Evolutionary conservation across 768 basidiomycete genomes (phyloP).

Genomic region (Mycena crocata): DNA sequence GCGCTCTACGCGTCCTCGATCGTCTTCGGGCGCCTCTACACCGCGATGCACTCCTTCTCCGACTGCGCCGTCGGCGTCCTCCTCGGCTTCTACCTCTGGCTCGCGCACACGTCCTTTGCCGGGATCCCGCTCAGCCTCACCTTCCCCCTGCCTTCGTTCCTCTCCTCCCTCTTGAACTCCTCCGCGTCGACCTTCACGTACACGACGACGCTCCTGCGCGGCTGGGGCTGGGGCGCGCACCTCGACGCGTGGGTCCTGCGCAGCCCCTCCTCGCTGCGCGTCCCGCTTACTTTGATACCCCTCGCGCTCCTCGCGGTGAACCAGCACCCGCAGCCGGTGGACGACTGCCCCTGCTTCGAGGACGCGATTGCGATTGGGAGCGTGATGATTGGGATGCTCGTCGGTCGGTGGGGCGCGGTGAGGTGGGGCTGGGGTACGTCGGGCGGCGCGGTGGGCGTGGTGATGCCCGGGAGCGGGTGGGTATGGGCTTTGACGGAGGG

Average conservation of each 20-base stretch:
- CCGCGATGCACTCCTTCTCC: slow-evolving; percentile 89
- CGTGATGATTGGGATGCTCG: slow-evolving; percentile 78
- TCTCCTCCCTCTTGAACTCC: too few species aligned
- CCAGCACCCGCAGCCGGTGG: slow-evolving; percentile 93
- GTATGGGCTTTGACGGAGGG: slow-evolving; percentile 53
- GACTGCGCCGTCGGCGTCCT: slow-evolving; percentile 74
- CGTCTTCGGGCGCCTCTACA: slow-evolving; percentile 85
- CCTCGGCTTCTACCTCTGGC: slow-evolving; percentile 81
- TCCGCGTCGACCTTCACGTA: slow-evolving; percentile 16
- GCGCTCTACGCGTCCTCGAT: slow-evolving; percentile 74
- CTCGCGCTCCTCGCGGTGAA: slow-evolving; percentile 83
- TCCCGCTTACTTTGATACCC: slow-evolving; percentile 71
- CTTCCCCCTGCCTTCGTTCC: slow-evolving; percentile 43
- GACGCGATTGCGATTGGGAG: slow-evolving; percentile 95
- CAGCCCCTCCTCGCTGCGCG: slow-evolving; percentile 38
- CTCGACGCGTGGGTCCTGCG: slow-evolving; percentile 53
- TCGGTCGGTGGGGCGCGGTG: slow-evolving; percentile 74
- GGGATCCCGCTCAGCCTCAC: slow-evolving; percentile 49
- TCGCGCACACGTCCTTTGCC: slow-evolving; percentile 57
- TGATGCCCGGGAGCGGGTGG: slow-evolving; percentile 72
- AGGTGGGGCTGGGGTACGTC: slow-evolving; percentile 54
- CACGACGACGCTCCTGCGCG: slow-evolving; percentile 34
- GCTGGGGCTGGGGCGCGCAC: slow-evolving; percentile 29
- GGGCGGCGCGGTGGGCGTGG: slow-evolving; percentile 34
- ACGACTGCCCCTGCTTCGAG: slow-evolving; percentile 98